phyloP scores from a whole-genome alignment of 2,329 filamentous ascomycete species.

The Chaetomiaceae sp. region DNA sequence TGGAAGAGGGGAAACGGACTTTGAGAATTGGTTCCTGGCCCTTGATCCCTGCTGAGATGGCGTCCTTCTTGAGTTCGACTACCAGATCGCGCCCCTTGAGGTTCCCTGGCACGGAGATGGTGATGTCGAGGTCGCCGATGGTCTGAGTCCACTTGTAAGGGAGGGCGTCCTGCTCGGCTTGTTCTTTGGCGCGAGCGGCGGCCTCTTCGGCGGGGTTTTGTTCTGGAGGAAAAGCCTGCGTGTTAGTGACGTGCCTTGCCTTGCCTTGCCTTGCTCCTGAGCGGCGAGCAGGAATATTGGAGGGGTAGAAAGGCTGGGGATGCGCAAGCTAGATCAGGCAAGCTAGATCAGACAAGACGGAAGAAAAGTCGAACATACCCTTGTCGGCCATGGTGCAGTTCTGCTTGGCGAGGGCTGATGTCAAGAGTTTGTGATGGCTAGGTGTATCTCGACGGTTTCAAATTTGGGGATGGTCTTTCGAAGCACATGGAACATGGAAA shows the following conservation, averaged over 20 bases:
- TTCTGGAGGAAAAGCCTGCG: conserved; percentile 36
- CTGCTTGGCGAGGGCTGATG: neutral
- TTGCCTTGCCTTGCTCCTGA: no score
- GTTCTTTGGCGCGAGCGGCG: conserved; percentile 64
- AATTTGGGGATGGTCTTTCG: neutral
- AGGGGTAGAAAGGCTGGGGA: neutral
- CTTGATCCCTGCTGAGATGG: conserved; percentile 76
- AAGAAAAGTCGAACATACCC: conserved; percentile 25
- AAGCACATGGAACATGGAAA: conserved; percentile 21
- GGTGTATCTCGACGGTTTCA: no score
- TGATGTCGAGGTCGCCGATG: conserved; percentile 81
- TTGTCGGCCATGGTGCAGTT: conserved; percentile 40
- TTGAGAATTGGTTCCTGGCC: conserved; percentile 81
- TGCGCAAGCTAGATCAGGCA: neutral
- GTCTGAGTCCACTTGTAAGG: conserved; percentile 98
- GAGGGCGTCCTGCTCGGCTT: conserved; percentile 80
- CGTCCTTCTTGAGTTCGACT: conserved; percentile 75
- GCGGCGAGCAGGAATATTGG: neutral
- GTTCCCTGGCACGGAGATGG: conserved; percentile 72
- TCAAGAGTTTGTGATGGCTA: no score
- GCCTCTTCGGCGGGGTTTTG: conserved; percentile 53
- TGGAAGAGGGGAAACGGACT: conserved; percentile 43
- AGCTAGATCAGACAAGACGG: conserved; percentile 10
- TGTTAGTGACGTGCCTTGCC: no score
- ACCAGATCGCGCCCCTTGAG: conserved; percentile 80